Conservation (phyloP, 2,329 filamentous ascomycete species). For the Bipolaris sorokiniana region DNA sequence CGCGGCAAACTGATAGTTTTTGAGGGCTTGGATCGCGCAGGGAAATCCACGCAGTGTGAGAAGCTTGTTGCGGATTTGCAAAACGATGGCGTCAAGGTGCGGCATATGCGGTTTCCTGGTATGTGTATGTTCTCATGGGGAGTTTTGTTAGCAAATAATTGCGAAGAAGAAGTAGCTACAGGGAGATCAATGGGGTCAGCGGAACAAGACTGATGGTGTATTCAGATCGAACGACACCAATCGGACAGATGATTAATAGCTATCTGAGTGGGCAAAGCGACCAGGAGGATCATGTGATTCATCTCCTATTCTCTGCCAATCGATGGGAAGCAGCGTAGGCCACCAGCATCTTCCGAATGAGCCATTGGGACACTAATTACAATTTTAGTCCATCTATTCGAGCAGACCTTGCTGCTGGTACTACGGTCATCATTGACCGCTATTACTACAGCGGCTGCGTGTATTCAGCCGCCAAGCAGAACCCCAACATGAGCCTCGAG, state of each 20-base stretch:
- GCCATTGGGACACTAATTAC: not conserved
- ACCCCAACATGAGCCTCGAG: slow-evolving; percentile 68
- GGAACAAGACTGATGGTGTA: slow-evolving; percentile 1
- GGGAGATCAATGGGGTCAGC: not conserved
- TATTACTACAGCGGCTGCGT: slow-evolving; percentile 96
- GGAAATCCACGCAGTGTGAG: slow-evolving; percentile 89
- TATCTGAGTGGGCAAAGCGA: slow-evolving; percentile 76
- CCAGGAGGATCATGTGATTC: slow-evolving; percentile 87
- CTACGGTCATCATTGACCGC: slow-evolving; percentile 82
- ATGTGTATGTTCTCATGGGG: slow-evolving; percentile 18
- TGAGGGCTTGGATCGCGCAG: slow-evolving; percentile 87
- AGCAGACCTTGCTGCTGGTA: slow-evolving; percentile 64
- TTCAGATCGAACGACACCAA: slow-evolving; percentile 79
- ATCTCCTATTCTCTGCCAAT: slow-evolving; percentile 89
- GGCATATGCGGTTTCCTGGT: slow-evolving; percentile 72
- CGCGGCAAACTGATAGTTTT: slow-evolving; percentile 81
- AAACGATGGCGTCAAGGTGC: slow-evolving; percentile 58
- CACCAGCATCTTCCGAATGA: not conserved
- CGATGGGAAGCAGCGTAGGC: slow-evolving; percentile 72
- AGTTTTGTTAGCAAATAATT: not conserved
- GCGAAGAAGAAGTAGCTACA: not conserved
- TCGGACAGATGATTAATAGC: slow-evolving; percentile 83
- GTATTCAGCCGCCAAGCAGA: slow-evolving; percentile 87
- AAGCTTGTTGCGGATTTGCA: slow-evolving; percentile 64
- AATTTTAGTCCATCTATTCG: slow-evolving; percentile 11